phyloP scores from a whole-genome alignment of 208 protist genomes.

The Trypanosoma conorhini region DNA sequence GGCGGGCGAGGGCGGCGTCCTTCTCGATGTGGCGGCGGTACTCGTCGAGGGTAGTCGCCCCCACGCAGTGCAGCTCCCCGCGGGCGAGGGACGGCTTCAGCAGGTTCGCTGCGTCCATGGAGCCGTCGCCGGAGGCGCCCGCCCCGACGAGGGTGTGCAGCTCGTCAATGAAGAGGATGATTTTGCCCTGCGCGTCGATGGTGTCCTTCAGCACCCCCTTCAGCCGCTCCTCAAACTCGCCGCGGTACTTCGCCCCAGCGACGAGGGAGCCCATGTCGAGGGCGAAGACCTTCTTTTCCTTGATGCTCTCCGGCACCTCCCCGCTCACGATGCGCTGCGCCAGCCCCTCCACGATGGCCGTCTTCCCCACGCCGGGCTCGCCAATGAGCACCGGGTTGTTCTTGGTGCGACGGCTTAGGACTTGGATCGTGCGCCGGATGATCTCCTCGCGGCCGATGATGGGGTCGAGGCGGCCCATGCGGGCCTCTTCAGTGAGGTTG shows the following conservation, averaged over 20 bases:
- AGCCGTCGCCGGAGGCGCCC: conserved; percentile 89
- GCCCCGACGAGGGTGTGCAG: conserved; percentile 98
- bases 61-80: conserved; percentile 97
- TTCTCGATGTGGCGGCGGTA: conserved; percentile 98
- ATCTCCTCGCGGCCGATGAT: conserved; percentile 99
- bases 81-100: conserved; percentile 98
- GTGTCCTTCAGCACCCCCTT: conserved; percentile 99
- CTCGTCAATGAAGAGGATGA: conserved; percentile 99
- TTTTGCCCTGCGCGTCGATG: conserved; percentile 91
- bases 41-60: conserved; percentile 98
- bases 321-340: conserved; percentile 93
- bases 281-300: conserved; percentile 82
- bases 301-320: conserved; percentile 91
- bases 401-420: conserved; percentile 98
- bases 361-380: conserved; percentile 96
- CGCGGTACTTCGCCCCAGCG: conserved; percentile 99
- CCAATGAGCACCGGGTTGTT: conserved; percentile 99
- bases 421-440: conserved; percentile 97
- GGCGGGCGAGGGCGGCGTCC: conserved; percentile 98
- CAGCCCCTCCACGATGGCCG: conserved; percentile 93
- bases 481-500: conserved; percentile 95
- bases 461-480: conserved; percentile 95
- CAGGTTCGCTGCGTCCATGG: conserved; percentile 99
- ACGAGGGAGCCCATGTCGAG: conserved; percentile 99
- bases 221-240: conserved; percentile 99